Conservation (phyloP, 768 basidiomycete genomes). For the Amanita subjunquillea region DNA sequence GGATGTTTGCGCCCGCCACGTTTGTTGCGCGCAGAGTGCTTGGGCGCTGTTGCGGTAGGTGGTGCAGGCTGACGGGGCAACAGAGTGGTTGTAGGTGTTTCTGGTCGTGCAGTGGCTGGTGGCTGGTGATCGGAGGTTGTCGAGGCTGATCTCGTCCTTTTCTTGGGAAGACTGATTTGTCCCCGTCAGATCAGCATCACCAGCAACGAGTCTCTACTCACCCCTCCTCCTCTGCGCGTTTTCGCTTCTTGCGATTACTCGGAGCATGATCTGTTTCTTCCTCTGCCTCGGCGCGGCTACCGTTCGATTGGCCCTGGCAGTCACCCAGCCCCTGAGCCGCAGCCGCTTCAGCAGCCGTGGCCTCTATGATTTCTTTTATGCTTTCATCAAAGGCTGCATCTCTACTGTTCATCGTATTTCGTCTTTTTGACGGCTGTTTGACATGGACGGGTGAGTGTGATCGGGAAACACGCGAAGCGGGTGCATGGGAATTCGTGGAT, state of each 20-base stretch:
- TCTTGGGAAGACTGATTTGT: constrained; percentile 38
- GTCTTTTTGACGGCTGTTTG: constrained; percentile 69
- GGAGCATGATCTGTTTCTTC: constrained; percentile 34
- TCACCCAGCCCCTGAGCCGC: constrained; percentile 32
- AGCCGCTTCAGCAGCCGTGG: constrained; percentile 62
- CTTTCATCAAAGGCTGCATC: constrained; percentile 92
- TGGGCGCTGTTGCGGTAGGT: constrained; percentile 18
- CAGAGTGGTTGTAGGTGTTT: constrained; percentile 20
- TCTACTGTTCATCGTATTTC: constrained; percentile 96
- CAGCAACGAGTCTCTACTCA: constrained; percentile 26
- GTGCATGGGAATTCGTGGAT: constrained; percentile 53
- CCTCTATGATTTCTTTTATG: constrained; percentile 65
- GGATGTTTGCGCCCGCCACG: constrained; percentile 33
- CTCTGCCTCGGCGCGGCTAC: constrained; percentile 22
- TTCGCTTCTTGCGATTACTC: constrained; percentile 56
- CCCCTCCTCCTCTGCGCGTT: constrained; percentile 66
- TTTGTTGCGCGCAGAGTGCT: constrained; percentile 27
- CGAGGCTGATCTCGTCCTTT: constrained; percentile 71
- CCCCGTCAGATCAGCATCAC: constrained; percentile 6
- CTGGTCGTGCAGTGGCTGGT: constrained; percentile 29
- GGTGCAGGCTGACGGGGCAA: constrained; percentile 7
- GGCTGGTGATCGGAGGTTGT: constrained; percentile 50
- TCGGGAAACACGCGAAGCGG: constrained; percentile 54
- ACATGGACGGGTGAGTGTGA: constrained; percentile 61
- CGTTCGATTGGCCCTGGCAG: constrained; percentile 17